Conservation (phyloP, 805 yeast species). For the Dipodascopsis uninucleata region DNA sequence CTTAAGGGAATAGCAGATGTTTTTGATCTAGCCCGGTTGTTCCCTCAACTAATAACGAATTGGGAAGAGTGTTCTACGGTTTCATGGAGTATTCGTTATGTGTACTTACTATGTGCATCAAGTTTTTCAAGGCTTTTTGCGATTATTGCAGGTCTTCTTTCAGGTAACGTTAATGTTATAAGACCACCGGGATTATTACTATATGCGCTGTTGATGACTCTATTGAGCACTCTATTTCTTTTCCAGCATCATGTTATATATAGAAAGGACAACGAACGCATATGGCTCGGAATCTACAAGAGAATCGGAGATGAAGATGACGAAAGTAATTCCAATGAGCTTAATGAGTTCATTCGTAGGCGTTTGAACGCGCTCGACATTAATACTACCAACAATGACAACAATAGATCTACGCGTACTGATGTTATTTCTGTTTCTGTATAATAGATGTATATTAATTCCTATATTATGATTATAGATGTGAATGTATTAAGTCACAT, state of each 20-base stretch:
- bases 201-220: neutral
- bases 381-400: no score
- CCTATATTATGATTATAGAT: no score
- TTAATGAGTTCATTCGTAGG: no score
- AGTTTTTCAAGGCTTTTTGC: neutral
- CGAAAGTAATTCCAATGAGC: no score
- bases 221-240: neutral
- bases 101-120: neutral
- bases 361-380: no score
- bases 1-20: conserved; percentile 13
- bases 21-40: conserved; percentile 3
- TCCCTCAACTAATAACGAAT: conserved; percentile 18
- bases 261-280: conserved; percentile 1
- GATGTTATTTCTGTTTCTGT: no score
- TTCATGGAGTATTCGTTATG: conserved; percentile 4
- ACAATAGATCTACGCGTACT: no score
- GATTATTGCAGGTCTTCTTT: neutral
- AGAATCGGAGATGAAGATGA: conserved; percentile 2
- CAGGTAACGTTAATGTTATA: neutral
- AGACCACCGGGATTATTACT: conserved; percentile 7
- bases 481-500: no score
- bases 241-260: conserved; percentile 2
- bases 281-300: conserved; percentile 1
- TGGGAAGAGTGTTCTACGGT: conserved; percentile 16
- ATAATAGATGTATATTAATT: no score